phyloP scores from a whole-genome alignment of 2,329 filamentous ascomycete species.

The Colletotrichum musicola region DNA sequence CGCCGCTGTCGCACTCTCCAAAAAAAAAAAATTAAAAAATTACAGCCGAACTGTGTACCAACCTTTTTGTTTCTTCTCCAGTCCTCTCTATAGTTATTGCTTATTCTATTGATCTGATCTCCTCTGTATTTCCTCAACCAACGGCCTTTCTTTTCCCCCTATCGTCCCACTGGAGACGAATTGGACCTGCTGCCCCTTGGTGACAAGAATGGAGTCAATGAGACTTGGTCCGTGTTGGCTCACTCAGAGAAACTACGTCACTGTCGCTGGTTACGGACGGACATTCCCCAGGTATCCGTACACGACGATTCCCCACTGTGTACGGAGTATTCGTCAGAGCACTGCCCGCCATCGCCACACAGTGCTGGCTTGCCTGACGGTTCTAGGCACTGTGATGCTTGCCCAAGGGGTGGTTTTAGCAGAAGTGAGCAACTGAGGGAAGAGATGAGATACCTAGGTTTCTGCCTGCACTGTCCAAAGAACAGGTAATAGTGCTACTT shows the following conservation, averaged over 20 bases:
- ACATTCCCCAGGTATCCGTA: slow-evolving; percentile 33
- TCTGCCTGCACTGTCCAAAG: slow-evolving; percentile 22
- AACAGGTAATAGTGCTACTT: background rate
- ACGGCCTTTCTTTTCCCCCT: slow-evolving; percentile 3
- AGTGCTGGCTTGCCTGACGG: background rate
- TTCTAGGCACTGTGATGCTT: background rate
- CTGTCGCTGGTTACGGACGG: slow-evolving; percentile 20
- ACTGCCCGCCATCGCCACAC: slow-evolving; percentile 4
- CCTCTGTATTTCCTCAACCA: background rate
- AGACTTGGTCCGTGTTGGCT: slow-evolving; percentile 15
- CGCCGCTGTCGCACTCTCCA: slow-evolving; percentile 21
- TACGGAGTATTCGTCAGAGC: slow-evolving; percentile 21
- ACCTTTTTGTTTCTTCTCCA: background rate
- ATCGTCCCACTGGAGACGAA: slow-evolving; percentile 4
- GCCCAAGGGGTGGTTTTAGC: background rate
- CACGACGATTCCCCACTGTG: slow-evolving; percentile 33
- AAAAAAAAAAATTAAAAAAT: background rate
- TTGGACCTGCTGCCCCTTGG: slow-evolving; percentile 9
- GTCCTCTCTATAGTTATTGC: background rate
- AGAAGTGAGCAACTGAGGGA: background rate
- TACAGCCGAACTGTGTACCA: slow-evolving; percentile 16
- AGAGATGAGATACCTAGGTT: slow-evolving; percentile 1
- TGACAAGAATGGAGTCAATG: slow-evolving; percentile 19
- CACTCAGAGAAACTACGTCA: slow-evolving; percentile 26
- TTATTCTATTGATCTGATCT: background rate